Base-by-base conservation (phyloP, 208 protist species). In the Novymonas esmeraldas region DNA sequence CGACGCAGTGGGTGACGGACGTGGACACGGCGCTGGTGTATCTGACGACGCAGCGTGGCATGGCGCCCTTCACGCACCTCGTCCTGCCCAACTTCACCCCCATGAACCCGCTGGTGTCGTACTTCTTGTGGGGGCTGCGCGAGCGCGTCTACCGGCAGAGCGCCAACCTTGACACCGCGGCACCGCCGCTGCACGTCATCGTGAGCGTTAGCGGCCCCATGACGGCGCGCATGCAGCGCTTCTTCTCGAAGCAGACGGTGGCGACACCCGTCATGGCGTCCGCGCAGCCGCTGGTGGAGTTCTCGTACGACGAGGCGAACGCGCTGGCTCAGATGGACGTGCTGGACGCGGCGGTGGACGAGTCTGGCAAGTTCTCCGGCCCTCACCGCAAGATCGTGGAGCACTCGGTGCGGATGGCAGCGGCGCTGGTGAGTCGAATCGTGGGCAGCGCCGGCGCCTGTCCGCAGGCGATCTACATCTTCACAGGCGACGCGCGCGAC, bases 11-110 rank as follows among this genome's bases (percentile, higher is more conserved):
- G 92, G 92, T 96, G 28, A 85, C 85, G 20, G 84, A 75, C 69
- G 85, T 89, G 24, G 87, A 94, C 65, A 90, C 83, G 16, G 87
- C 87, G 22, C 67, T 94, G 9, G 55, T 93, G 11, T 94, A 90
- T 66, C 56, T 96, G 44, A 75, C 76, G 59, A 73, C 78, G 33
- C 72, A 91, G 73, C 42, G 69, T 28, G 78, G 74, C n/a, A 77
- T 93, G 45, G 73, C 80, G 13, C 87, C 87, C 20, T 95, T 95
- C 82, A 94, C 92, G 29, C 89, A 96, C 70, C 69, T 95, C 42
- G 73, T 96, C 24, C 61, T 96, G 22, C 92, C 89, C 24, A 82
- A 75, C 45, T 51, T 86, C 20, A 80, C 70, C 18, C 78, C 68
- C 58, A 85, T 83, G 52, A 92, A 77, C 13, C 89, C 78, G 26